These are phyloP conservation scores for Aspergillus viridinutans DNA, from an alignment of 2,329 filamentous ascomycete genomes.

Conservation along the genomic window DNA sequence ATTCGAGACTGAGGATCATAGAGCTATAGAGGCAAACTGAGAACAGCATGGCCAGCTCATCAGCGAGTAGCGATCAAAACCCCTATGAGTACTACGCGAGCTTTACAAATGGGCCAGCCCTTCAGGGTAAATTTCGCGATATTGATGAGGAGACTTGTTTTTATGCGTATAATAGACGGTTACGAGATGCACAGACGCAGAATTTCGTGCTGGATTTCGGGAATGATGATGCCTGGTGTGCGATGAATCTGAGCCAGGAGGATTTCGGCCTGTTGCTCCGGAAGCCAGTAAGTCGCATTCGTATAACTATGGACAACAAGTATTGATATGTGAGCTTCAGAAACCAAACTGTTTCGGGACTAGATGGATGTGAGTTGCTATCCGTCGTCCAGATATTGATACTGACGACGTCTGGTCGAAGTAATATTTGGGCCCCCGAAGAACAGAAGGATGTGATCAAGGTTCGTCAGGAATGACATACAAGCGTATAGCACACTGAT, in stretches of 20 bases:
- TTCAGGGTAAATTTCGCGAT: slow-evolving; percentile 29
- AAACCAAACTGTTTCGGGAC: slow-evolving; percentile 51
- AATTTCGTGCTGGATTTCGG: slow-evolving; percentile 45
- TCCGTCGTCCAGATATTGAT: not conserved
- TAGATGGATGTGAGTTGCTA: slow-evolving; percentile 62
- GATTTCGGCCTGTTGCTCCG: slow-evolving; percentile 33
- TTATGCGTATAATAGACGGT: slow-evolving; percentile 20
- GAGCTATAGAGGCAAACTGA: not conserved
- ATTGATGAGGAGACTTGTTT: slow-evolving; percentile 37
- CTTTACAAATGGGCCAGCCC: slow-evolving; percentile 14
- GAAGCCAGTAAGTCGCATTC: slow-evolving; percentile 25
- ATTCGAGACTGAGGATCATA: not conserved
- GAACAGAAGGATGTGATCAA: slow-evolving; percentile 54
- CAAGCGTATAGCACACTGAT: slow-evolving; percentile 2
- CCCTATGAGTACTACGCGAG: slow-evolving; percentile 32
- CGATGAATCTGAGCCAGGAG: slow-evolving; percentile 31
- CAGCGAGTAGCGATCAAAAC: slow-evolving; percentile 9
- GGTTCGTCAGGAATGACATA: slow-evolving; percentile 17
- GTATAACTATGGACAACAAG: no score
- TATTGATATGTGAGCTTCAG: slow-evolving; percentile 18
- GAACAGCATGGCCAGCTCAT: slow-evolving; percentile 11
- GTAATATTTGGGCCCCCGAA: slow-evolving; percentile 67
- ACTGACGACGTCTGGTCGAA: slow-evolving; percentile 23
- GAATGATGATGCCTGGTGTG: slow-evolving; percentile 39
- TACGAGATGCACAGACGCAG: slow-evolving; percentile 27